Conservation (phyloP, 2,329 filamentous ascomycete species). For the Exophiala mesophila region DNA sequence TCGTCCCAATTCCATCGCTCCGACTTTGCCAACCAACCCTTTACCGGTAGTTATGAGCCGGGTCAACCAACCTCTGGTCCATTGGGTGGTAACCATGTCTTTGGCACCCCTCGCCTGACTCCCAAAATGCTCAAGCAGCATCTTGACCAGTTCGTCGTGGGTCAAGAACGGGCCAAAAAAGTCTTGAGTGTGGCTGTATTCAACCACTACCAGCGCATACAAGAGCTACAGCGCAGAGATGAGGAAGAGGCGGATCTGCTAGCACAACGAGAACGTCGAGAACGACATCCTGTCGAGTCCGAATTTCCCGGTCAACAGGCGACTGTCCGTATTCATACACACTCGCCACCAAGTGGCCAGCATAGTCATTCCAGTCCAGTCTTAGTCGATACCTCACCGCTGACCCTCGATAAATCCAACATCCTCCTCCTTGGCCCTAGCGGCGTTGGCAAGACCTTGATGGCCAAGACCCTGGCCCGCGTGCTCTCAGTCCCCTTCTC, state of each 20-base stretch:
- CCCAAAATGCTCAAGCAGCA: constrained; percentile 73
- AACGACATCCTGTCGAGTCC: constrained; percentile 74
- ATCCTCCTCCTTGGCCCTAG: constrained; percentile 85
- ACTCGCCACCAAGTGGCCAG: not conserved
- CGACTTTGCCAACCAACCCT: constrained; percentile 60
- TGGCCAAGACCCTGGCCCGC: constrained; percentile 81
- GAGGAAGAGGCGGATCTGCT: constrained; percentile 72
- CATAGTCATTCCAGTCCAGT: constrained; percentile 33
- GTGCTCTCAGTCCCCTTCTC: constrained; percentile 93
- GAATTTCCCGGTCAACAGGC: constrained; percentile 59
- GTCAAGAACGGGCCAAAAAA: constrained; percentile 88
- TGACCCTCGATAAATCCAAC: constrained; percentile 94
- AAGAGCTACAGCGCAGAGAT: constrained; percentile 68
- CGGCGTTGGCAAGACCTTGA: constrained; percentile 93
- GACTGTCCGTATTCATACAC: constrained; percentile 38
- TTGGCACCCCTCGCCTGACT: constrained; percentile 56
- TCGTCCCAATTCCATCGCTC: constrained; percentile 53
- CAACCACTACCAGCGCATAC: constrained; percentile 89
- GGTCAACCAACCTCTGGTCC: constrained; percentile 58
- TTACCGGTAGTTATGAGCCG: constrained; percentile 59
- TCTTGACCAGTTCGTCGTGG: constrained; percentile 92
- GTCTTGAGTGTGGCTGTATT: constrained; percentile 89
- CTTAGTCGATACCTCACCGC: constrained; percentile 51
- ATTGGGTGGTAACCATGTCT: constrained; percentile 54
- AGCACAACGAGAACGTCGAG: constrained; percentile 65